Evolutionary conservation across 257 asterid genomes (phyloP).

Genomic region (Fraxinus anomala): DNA sequence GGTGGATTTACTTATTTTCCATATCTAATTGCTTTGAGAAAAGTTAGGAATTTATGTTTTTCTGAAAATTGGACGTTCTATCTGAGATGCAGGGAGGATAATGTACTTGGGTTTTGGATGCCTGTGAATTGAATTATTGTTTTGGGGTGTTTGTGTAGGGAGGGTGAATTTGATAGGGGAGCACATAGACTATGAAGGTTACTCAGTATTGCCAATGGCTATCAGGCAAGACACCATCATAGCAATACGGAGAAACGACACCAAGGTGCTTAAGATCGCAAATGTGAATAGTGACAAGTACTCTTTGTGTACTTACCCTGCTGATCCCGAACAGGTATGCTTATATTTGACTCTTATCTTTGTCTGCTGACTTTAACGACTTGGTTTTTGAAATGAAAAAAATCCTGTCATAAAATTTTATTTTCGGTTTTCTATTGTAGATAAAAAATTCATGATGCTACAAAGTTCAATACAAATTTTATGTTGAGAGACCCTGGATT

Average conservation of each 20-base stretch:
- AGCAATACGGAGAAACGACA: slow-evolving; percentile 61
- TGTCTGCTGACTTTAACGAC: not conserved
- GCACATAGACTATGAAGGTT: slow-evolving; percentile 96
- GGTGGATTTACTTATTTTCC: not conserved
- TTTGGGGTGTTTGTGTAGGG: slow-evolving; percentile 42
- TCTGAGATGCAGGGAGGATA: not conserved
- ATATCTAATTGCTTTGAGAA: not conserved
- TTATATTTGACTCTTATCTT: not conserved
- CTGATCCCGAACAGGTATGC: slow-evolving; percentile 82
- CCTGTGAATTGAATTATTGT: not conserved
- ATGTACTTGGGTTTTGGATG: not conserved
- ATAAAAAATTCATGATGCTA: not conserved
- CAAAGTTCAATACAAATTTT: not conserved
- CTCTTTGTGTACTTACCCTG: slow-evolving; percentile 77
- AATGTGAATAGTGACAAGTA: slow-evolving; percentile 84
- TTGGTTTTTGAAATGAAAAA: not conserved
- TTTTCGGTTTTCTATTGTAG: not conserved
- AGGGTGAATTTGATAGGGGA: slow-evolving; percentile 99
- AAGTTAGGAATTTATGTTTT: not conserved
- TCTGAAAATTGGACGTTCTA: not conserved
- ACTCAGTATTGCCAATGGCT: slow-evolving; percentile 97
- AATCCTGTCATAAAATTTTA: not conserved
- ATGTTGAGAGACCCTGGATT: not conserved
- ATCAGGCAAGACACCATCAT: slow-evolving; percentile 92
- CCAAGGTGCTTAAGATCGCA: slow-evolving; percentile 61